phyloP scores from a whole-genome alignment of 805 yeast genomes.

The Pichia scutulata region DNA sequence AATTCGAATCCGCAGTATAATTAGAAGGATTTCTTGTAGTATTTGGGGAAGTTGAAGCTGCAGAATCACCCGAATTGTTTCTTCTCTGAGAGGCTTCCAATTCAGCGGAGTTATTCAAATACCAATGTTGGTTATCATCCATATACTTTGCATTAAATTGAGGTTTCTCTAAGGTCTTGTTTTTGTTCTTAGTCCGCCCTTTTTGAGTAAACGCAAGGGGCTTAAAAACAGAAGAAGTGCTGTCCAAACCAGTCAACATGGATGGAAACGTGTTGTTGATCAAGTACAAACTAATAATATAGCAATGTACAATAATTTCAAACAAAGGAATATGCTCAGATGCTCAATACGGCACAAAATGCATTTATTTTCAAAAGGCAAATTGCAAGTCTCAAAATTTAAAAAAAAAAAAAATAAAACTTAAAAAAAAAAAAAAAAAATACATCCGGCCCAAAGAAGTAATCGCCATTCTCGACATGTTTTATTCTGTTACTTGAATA shows the following conservation, averaged over 20 bases:
- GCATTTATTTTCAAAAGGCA: neutral
- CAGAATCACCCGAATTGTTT: constrained; percentile 6
- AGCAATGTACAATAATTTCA: neutral
- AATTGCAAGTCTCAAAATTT: too few species aligned
- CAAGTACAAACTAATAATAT: too few species aligned
- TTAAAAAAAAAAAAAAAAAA: neutral
- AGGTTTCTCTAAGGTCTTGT: constrained; percentile 4
- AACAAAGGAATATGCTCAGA: neutral
- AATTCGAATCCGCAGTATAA: neutral
- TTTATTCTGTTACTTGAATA: neutral
- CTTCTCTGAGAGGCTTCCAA: constrained; percentile 1
- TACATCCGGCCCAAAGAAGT: neutral
- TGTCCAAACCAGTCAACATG: neutral
- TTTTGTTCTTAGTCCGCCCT: neutral
- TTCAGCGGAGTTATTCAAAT: neutral
- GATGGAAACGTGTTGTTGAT: neutral
- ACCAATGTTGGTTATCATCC: constrained; percentile 8
- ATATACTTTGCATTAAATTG: constrained; percentile 15
- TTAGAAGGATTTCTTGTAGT: constrained; percentile 18
- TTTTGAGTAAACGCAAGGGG: neutral
- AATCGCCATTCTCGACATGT: neutral
- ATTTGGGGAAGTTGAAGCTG: constrained; percentile 13
- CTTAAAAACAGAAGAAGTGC: neutral
- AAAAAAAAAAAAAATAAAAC: too few species aligned
- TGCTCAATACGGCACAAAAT: neutral